Evolutionary conservation across 2,329 filamentous ascomycete genomes (phyloP).

Genomic region (Claviceps spartinae): DNA sequence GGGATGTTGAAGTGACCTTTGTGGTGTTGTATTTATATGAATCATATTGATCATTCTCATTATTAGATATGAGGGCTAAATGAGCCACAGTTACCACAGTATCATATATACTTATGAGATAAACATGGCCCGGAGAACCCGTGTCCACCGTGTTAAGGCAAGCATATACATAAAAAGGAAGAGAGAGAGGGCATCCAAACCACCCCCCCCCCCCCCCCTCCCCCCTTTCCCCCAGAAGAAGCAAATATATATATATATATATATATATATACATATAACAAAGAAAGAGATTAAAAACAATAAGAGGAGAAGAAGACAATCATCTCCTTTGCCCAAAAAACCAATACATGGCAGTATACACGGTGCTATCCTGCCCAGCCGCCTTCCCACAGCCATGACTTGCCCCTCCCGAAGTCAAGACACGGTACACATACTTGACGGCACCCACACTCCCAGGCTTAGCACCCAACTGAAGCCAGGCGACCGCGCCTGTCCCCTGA

Average conservation of each 20-base stretch:
- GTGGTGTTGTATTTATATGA: no score
- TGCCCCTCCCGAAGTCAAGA: conserved; percentile 38
- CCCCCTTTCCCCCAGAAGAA: no score
- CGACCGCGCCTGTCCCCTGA: conserved; percentile 36
- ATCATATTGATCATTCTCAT: no score
- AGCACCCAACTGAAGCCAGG: conserved; percentile 38
- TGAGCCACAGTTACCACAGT: no score
- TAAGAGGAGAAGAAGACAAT: background rate
- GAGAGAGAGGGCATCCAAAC: background rate
- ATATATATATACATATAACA: background rate
- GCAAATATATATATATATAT: background rate
- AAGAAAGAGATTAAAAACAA: background rate
- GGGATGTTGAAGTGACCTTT: no score
- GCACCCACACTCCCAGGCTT: conserved; percentile 23
- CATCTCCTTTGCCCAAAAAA: conserved; percentile 21
- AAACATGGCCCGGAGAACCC: no score
- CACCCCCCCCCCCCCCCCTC: no score
- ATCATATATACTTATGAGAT: no score
- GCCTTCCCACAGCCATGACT: conserved; percentile 27
- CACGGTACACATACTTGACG: conserved; percentile 36
- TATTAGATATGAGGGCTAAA: no score
- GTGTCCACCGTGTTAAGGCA: no score
- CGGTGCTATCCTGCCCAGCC: conserved; percentile 34
- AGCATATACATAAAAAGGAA: background rate
- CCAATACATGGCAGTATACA: conserved; percentile 46